phyloP scores from a whole-genome alignment of 192 early-diverging fungal species.

The Coemansia sp. region DNA sequence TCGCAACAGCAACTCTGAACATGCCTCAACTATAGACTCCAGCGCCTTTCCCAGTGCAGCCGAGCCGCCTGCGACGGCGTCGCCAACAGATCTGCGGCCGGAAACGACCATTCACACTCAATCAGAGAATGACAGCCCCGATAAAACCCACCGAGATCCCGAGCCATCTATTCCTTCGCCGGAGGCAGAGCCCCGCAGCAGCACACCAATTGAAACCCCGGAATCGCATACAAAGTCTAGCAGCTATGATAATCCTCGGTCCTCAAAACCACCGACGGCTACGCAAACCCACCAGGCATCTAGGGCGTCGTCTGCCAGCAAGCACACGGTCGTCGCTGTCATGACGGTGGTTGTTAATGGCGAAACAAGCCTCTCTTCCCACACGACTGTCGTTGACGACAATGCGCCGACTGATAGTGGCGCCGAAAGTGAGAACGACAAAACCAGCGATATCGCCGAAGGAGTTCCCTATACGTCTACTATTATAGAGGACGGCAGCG shows the following conservation, averaged over 20 bases:
- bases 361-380: constrained; percentile 17
- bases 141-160: not conserved
- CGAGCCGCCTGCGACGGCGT: too few relatives aligned
- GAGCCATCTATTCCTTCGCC: constrained; percentile 4
- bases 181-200: not conserved
- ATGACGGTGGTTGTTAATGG: constrained; percentile 42
- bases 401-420: not conserved
- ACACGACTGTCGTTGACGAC: constrained; percentile 24
- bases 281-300: not conserved
- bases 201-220: not conserved
- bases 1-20: too few relatives aligned
- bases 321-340: constrained; percentile 31
- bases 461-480: constrained; percentile 30
- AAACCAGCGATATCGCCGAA: not conserved
- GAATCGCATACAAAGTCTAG: not conserved
- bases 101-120: too few relatives aligned
- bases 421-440: not conserved
- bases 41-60: too few relatives aligned
- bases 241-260: not conserved
- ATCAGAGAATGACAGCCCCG: too few relatives aligned
- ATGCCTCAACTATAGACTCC: too few relatives aligned
- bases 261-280: not conserved
- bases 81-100: too few relatives aligned
- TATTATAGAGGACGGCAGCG: constrained; percentile 31
- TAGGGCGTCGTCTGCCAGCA: constrained; percentile 11